Base-by-base conservation (phyloP, 169 alveolate genomes). In the Plasmodium chabaudi region DNA sequence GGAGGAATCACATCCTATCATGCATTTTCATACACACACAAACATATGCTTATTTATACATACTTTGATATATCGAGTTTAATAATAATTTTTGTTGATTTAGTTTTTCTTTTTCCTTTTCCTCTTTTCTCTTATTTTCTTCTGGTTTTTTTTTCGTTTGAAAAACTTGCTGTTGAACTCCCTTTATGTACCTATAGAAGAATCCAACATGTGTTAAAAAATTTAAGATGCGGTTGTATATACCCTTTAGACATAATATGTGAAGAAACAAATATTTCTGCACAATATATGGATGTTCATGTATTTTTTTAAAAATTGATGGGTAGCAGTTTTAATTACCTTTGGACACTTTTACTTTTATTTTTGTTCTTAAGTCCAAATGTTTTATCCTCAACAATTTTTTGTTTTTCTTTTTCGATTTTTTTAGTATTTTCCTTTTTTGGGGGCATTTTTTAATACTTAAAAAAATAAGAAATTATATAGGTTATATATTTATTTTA, bases 331-430 rank as follows among this genome's bases (percentile, higher is more conserved):
- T 15, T 92, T 79, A 63, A 69, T 77, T 95, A 98, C 97, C 98
- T 98, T 93, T 99, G 99, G 5, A 98, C 99, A 46, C 98, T 93
- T 70, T 97, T 97, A 49, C 98, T 94, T 92, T 99, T 99, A 91
- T 98, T 97, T 93, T 99, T 99, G 94, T 99, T 99, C 92, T 99
- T 99, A 27, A 98, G 92, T 53, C 99, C 99, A 93, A 99, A 99
- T 2, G 99, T 99, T 92, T 97, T 98, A 93, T 99, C 99, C 91
- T 99, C 99, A 49, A 98, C 97, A 92, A 99, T 93, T 93, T 98
- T 99, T 93, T 98, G 99, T 71, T 98, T 97, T 92, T 96, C 97
- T 94, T 98, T 99, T 87, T 97, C 97, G 82, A 97, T 97, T 93
- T 97, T 98, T 88, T 94, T 96, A 68, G 94, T 97, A 93, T 93